Base-by-base conservation (phyloP, 129 eudicot genomes). In the Flaveria ramosissima region DNA sequence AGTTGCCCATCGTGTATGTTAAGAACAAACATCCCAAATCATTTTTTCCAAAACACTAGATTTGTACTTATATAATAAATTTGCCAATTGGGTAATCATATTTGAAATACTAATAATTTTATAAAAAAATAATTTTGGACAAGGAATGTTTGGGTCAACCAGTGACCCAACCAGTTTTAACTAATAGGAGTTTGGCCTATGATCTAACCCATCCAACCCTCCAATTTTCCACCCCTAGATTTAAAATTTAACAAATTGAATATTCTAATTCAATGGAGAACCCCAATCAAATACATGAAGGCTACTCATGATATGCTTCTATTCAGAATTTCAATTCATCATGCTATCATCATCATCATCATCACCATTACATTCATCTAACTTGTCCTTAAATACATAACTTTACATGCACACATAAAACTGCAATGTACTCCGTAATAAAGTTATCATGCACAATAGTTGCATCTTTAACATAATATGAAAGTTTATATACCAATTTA, bases 401-500 rank as follows among this genome's bases (percentile, higher is more conserved):
- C 72, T 46, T 75, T 14, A 41, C 46, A 15, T 6, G 14, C 61
- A 62, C 27, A 19, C 71, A 27, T 47, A n/a, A 26, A 32, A 53
- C 20, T 63, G 51, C 62, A 75, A n/a, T 55, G 20, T 24, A 77
- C 32, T n/a, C 2, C 41, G 20, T 55, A 55, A 55, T 67, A 53
- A 68, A 56, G 47, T 21, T 42, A 21, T 47, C 36, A 32, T 43
- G 41, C 43, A 61, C 63, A 52, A 65, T 23, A 65, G 2, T 36
- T 65, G 39, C 48, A 15, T 0, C 26, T 65, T 16, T 32, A 64
- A 64, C 47, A 64, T 15, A 24, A 64, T 52, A 57, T 20, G 19
- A 10, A 46, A 65, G 36, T 66, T 36, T 73, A 26, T 66, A 74
- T 65, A 55, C 47, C 14, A 43, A 68, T 51, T 59, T 32, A 24